phyloP scores from a whole-genome alignment of 2,329 filamentous ascomycete genomes.

The Penicillium sp. region DNA sequence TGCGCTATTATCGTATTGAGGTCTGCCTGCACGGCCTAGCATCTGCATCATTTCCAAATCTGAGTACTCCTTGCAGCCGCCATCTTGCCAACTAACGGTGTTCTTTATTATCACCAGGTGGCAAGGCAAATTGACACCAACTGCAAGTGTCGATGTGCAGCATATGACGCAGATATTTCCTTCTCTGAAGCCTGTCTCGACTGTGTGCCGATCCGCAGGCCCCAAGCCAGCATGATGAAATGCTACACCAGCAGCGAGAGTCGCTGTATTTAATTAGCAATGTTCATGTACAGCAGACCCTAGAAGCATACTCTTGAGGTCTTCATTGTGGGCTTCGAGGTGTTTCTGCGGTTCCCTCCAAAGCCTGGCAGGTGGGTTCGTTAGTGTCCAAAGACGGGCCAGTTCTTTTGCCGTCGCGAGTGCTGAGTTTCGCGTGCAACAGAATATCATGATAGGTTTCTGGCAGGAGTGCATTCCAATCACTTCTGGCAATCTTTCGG shows the following conservation, averaged over 20 bases:
- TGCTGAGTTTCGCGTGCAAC: slow-evolving; percentile 71
- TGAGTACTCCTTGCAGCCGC: slow-evolving; percentile 66
- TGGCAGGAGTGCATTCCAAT: slow-evolving; percentile 64
- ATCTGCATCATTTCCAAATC: slow-evolving; percentile 89
- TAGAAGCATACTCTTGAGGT: slow-evolving; percentile 54
- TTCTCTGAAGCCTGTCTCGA: slow-evolving; percentile 68
- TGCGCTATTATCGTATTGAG: slow-evolving; percentile 76
- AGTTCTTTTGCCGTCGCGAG: slow-evolving; percentile 66
- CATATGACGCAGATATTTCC: slow-evolving; percentile 79
- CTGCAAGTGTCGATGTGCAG: slow-evolving; percentile 80
- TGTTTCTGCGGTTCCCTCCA: slow-evolving; percentile 61
- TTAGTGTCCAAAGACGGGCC: slow-evolving; percentile 62
- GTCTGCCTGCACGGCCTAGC: slow-evolving; percentile 78
- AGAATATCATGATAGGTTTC: slow-evolving; percentile 83
- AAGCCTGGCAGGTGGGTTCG: slow-evolving; percentile 52
- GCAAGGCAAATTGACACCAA: slow-evolving; percentile 80
- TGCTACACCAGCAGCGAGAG: slow-evolving; percentile 62
- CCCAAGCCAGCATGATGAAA: slow-evolving; percentile 81
- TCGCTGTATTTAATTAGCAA: slow-evolving; percentile 36
- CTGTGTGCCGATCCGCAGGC: slow-evolving; percentile 58
- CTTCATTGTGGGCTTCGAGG: slow-evolving; percentile 56
- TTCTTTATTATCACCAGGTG: slow-evolving; percentile 82
- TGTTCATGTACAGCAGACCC: neutral
- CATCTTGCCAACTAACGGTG: slow-evolving; percentile 65
- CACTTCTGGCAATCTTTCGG: slow-evolving; percentile 60